phyloP scores from a whole-genome alignment of 371 early-diverging fungal species.

The Apophysomyces trapeziformis region DNA sequence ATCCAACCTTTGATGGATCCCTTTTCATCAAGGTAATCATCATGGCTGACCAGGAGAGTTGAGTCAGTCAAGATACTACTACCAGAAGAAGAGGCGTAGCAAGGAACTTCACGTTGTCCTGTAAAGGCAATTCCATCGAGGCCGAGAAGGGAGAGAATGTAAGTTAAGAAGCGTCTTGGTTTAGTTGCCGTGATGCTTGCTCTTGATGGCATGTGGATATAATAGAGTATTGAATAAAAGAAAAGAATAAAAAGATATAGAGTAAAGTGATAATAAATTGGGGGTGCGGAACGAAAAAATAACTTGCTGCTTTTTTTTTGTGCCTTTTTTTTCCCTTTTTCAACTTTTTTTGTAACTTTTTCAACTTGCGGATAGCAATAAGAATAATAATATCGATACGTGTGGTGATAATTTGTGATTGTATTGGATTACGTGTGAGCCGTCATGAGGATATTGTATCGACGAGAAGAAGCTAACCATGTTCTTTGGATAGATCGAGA shows the following conservation, averaged over 20 bases:
- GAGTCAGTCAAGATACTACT: slow-evolving; percentile 26
- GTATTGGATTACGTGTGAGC: slow-evolving; percentile 13
- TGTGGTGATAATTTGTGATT: slow-evolving; percentile 1
- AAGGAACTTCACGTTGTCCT: slow-evolving; percentile 3
- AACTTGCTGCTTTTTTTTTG: slow-evolving; percentile 14
- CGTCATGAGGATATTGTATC: slow-evolving; percentile 16
- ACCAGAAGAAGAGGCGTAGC: slow-evolving; percentile 4
- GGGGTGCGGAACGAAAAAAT: slow-evolving; percentile 3
- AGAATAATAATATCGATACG: slow-evolving; percentile 11
- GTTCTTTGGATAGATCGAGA: slow-evolving; percentile 7
- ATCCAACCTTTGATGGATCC: slow-evolving; percentile 8
- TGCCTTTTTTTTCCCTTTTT: slow-evolving; percentile 18
- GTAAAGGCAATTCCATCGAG: slow-evolving; percentile 22
- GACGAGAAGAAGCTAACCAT: slow-evolving; percentile 19
- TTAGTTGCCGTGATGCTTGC: slow-evolving; percentile 17
- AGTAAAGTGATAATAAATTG: background rate
- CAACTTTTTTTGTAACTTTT: slow-evolving; percentile 11
- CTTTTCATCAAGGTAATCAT: slow-evolving; percentile 16
- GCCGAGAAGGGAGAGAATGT: slow-evolving; percentile 22
- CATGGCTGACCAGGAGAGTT: slow-evolving; percentile 24
- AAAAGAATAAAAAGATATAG: background rate
- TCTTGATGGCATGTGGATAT: background rate
- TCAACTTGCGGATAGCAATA: slow-evolving; percentile 12
- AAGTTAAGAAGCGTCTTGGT: slow-evolving; percentile 20
- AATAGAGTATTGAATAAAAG: too few relatives aligned